Evolutionary conservation across 2,329 filamentous ascomycete species (phyloP), one percentile per base, ranked within the genome.

Genomic region (Allantophomopsis cytisporea): DNA sequence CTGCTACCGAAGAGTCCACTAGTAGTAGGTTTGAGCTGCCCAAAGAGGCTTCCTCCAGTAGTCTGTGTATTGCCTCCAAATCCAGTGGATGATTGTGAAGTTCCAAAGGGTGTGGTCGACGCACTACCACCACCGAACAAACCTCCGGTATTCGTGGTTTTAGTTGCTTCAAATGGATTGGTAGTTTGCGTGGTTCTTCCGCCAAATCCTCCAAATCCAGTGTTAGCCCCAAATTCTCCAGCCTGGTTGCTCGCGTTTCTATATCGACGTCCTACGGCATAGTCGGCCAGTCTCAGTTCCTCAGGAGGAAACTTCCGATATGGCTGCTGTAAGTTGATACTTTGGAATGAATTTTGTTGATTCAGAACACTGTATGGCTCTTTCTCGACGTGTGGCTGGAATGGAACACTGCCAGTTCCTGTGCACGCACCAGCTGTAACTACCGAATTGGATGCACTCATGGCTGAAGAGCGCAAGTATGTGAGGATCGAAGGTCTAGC

Each of bases 251-350:
- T 85, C 33, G 73, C 71, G 59, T 89, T 94, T 28, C 88, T 91
- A 56, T 75, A 85, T 39, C 81, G 80, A 43, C 88, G 78, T 38
- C 88, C 88, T 59, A 88, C 83, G 43, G 80, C 74, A 57, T 98
- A 98, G 60, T 98, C 91, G 35, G 77, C 85, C 44, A 94, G 61
- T 53, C 84, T 72, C 39, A 91, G 62, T 58, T 91, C 81, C 51
- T 84, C 91, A n/a, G 84, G 75, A 8, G 89, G 95, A 66, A 82
- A 96, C 57, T 91, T 93, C 58, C 79, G 80, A 64, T 89, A 93
- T 1, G 81, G 73, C 17, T 80, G 76, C 61, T 83, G 80, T 57
- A 89, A 87, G 15, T 80, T 65, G 41, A 93, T 76, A 49, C 78
- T 89, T 59, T 91, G 84, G 58, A 82, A 93, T 4, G 80, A 69